Percentiles rank a stretch among this genome's conserved stretches.
Evolutionary conservation across 495 filamentous ascomycete species (phyloP).

Genomic region (Aspergillus ellipticus): DNA sequence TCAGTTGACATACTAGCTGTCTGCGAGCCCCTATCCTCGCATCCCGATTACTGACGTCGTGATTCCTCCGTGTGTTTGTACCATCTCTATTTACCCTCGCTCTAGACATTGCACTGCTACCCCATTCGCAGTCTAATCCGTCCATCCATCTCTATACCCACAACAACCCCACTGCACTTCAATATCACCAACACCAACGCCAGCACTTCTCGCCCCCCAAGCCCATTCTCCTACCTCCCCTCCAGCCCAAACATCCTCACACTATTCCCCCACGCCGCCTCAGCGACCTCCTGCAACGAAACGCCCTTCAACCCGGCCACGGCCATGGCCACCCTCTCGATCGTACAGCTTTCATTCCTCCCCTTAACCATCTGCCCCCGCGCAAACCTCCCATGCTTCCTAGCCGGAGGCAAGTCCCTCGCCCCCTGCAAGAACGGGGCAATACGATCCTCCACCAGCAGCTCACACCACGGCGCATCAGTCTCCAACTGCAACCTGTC

Average conservation of each 20-base stretch:
- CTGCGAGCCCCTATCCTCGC: too few relatives aligned
- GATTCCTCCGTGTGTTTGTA: too few relatives aligned
- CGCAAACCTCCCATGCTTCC: constrained; percentile 29
- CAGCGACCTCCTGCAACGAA: constrained; percentile 20
- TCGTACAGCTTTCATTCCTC: constrained; percentile 30
- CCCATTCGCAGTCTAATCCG: too few relatives aligned
- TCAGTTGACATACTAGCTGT: too few relatives aligned
- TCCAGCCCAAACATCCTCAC: constrained; percentile 27
- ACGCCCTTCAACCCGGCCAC: constrained; percentile 30
- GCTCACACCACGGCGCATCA: constrained; percentile 34
- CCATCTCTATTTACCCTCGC: too few relatives aligned
- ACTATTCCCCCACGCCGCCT: constrained; percentile 31
- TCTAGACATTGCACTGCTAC: too few relatives aligned
- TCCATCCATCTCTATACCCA: too few relatives aligned
- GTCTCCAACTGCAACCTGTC: constrained; percentile 30
- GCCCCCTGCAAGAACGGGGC: constrained; percentile 16
- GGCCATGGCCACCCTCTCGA: constrained; percentile 27
- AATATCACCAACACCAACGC: too few relatives aligned
- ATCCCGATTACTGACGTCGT: too few relatives aligned
- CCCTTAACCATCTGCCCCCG: constrained; percentile 30
- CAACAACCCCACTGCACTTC: too few relatives aligned
- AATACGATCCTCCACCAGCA: constrained; percentile 21
- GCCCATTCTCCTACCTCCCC: too few relatives aligned
- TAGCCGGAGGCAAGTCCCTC: constrained; percentile 15
- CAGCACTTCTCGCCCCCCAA: too few relatives aligned